Evolutionary conservation across 345 rosid genomes (phyloP).

Genomic region (Camelina hispida): DNA sequence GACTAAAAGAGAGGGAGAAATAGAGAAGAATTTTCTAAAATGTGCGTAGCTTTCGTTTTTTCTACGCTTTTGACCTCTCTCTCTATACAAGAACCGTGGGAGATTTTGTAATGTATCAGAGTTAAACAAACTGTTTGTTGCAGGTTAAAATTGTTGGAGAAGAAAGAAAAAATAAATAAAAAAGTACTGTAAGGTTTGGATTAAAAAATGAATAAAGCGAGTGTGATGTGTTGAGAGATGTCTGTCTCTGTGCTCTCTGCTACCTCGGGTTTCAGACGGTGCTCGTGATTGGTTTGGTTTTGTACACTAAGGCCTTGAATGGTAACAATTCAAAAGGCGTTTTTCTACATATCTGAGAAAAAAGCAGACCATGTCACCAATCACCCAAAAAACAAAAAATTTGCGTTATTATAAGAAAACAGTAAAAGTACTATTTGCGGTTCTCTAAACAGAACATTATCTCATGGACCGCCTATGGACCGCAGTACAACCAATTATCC

Average conservation of each 20-base stretch:
- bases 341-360: too few species aligned
- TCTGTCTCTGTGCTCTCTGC: slow-evolving; percentile 49
- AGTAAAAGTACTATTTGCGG: too few species aligned
- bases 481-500: too few species aligned
- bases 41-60: slow-evolving; percentile 21
- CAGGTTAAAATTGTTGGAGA: slow-evolving; percentile 19
- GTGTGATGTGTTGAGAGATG: slow-evolving; percentile 41
- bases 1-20: background rate
- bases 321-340: too few species aligned
- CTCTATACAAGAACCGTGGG: slow-evolving; percentile 25
- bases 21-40: slow-evolving; percentile 1
- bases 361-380: too few species aligned
- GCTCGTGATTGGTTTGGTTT: slow-evolving; percentile 45
- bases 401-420: too few species aligned
- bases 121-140: slow-evolving; percentile 4
- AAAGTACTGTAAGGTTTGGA: background rate
- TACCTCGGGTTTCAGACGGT: slow-evolving; percentile 32
- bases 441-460: too few species aligned
- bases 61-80: slow-evolving; percentile 24
- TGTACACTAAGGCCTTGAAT: too few species aligned
- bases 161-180: background rate
- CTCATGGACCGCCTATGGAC: too few species aligned
- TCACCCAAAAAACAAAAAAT: too few species aligned
- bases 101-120: background rate
- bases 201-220: background rate